Evolutionary conservation across 176 grass and related monocot genomes (phyloP), one percentile per base, ranked within the genome.

Genomic region (Aegilops umbellulata): DNA sequence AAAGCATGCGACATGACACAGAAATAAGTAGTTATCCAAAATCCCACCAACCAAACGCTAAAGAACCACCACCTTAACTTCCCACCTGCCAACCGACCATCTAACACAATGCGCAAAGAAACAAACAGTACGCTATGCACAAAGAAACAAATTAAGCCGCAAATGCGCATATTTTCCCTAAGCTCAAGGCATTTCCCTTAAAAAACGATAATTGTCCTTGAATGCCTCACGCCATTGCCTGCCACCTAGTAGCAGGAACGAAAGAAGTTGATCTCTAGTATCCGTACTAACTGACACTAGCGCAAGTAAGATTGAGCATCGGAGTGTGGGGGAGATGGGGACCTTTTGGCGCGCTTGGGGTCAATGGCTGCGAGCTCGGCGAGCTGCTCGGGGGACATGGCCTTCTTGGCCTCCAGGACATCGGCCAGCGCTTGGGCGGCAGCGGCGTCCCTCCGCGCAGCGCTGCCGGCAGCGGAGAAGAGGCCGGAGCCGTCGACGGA

Each of bases 261-360:
- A 80, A 74, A 74, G 10, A 74, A 65, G 0, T 72, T 72, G 74
- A 83, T 74, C 24, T 44, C 15, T 42, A 44, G 9, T 5, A 35
- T 65, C 79, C 60, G 60, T 74, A 46, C 31, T 26, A 39, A 65
- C 44, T 7, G 76, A 66, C 35, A 46, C 10, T 49, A 73, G 30
- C 23, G 6, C 25, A 62, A 63, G 22, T 31, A 31, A 58, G 26
- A 60, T 17, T 47, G 65, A 32, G 30, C 73, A 19, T 34, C 25
- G 46, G n/a, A 61, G 8, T 7, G 10, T 36, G 14, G 9, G 69
- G 9, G 70, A 69, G 77, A 62, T 72, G 9, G 10, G 69, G 4
- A 97, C 97, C 97, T 99, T 87, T 99, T 99, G 69, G 92, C 97
- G 29, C 92, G 90, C 87, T 99, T 99, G 20, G 97, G 97, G 74